Percentiles rank a stretch among this genome's conserved stretches.
Evolutionary conservation across 345 rosid genomes (phyloP).

Genomic region (Brassica napus): DNA sequence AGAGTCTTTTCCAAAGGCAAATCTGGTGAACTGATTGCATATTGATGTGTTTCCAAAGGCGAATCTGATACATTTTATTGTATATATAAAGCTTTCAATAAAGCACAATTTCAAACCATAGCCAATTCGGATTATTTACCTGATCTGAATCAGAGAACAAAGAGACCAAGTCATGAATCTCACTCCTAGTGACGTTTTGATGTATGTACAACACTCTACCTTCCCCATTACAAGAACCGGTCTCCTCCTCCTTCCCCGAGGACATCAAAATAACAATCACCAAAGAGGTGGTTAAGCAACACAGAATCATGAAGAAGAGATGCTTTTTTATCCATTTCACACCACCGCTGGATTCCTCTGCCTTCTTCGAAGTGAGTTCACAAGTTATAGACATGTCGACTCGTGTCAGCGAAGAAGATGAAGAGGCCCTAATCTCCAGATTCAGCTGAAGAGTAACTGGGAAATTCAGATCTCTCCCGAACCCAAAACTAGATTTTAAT

Average conservation of each 20-base stretch:
- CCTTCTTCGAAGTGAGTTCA: slow-evolving; percentile 51
- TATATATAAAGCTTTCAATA: neutral
- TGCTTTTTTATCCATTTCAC: slow-evolving; percentile 50
- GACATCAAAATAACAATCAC: slow-evolving; percentile 45
- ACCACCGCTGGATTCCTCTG: slow-evolving; percentile 41
- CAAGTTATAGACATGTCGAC: slow-evolving; percentile 57
- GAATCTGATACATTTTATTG: neutral
- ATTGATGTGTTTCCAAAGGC: neutral
- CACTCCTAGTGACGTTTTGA: slow-evolving; percentile 66
- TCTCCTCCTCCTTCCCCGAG: slow-evolving; percentile 35
- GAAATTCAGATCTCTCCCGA: slow-evolving; percentile 25
- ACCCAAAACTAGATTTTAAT: slow-evolving; percentile 17
- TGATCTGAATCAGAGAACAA: slow-evolving; percentile 65
- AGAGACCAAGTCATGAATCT: slow-evolving; percentile 62
- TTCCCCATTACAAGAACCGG: slow-evolving; percentile 48
- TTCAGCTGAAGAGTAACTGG: slow-evolving; percentile 17
- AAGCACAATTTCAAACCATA: neutral
- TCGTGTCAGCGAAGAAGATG: slow-evolving; percentile 29
- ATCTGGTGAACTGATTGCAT: neutral
- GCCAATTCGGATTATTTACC: slow-evolving; percentile 39
- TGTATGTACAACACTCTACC: slow-evolving; percentile 50
- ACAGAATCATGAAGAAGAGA: slow-evolving; percentile 46
- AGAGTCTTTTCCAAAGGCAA: neutral
- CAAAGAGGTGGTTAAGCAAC: slow-evolving; percentile 29
- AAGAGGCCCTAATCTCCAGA: slow-evolving; percentile 33